These are phyloP conservation scores for Xylaria sp. DNA, from an alignment of 2,329 filamentous ascomycete species.

Conservation along the genomic window DNA sequence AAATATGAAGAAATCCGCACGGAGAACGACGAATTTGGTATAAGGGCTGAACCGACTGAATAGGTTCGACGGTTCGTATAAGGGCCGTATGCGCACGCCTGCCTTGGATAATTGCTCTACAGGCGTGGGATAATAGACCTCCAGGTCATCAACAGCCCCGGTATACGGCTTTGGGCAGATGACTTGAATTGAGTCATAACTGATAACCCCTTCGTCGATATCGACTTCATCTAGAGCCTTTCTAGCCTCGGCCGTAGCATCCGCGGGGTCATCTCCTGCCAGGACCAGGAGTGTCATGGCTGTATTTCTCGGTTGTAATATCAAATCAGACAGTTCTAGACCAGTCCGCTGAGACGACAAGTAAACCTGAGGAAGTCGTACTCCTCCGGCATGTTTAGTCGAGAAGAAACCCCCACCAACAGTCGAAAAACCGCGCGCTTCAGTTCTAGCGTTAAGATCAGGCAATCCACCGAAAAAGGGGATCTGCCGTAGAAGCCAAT, in stretches of 20 bases:
- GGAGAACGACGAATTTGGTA: constrained; percentile 42
- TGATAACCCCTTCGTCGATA: constrained; percentile 32
- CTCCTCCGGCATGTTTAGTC: constrained; percentile 38
- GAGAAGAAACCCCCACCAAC: constrained; percentile 41
- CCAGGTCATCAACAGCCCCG: not conserved
- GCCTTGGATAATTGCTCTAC: constrained; percentile 24
- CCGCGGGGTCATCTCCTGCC: constrained; percentile 5
- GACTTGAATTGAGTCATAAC: constrained; percentile 36
- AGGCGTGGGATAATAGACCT: constrained; percentile 38
- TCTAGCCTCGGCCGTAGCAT: constrained; percentile 31
- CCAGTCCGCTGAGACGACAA: constrained; percentile 24
- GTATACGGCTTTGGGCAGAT: constrained; percentile 20
- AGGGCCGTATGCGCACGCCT: constrained; percentile 18
- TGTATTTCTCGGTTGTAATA: constrained; percentile 34
- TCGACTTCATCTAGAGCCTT: constrained; percentile 25
- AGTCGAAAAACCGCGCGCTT: constrained; percentile 37
- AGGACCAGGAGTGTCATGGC: constrained; percentile 41
- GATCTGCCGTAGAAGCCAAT: constrained; percentile 31
- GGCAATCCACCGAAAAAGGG: constrained; percentile 31
- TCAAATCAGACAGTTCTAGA: constrained; percentile 39
- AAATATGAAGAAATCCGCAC: constrained; percentile 43
- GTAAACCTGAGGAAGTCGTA: constrained; percentile 43
- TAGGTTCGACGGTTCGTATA: constrained; percentile 37
- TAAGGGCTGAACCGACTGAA: constrained; percentile 32
- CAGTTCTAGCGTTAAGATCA: constrained; percentile 28